These are phyloP conservation scores for Yarrowia phangngaensis DNA, from an alignment of 805 yeast species.

Conservation along the genomic window DNA sequence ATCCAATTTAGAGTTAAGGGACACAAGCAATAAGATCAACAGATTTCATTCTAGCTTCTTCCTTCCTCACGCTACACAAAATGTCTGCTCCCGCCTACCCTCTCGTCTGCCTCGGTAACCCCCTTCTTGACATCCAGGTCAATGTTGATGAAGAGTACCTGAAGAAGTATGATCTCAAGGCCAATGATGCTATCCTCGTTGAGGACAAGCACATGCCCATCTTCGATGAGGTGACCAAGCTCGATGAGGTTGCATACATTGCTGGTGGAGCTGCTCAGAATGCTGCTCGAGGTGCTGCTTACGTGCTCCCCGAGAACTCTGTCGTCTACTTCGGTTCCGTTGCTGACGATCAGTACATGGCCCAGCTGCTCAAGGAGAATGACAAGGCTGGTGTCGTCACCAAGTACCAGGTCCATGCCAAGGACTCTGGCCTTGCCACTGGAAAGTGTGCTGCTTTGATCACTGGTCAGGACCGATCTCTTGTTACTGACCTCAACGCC, in stretches of 20 bases:
- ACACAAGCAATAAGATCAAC: too few relatives aligned
- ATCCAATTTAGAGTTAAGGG: too few relatives aligned
- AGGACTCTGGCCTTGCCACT: conserved; percentile 56
- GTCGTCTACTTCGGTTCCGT: conserved; percentile 96
- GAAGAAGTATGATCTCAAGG: conserved; percentile 76
- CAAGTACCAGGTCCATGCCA: conserved; percentile 67
- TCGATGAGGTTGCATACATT: conserved; percentile 59
- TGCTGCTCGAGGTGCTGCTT: conserved; percentile 98
- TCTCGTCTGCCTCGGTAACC: conserved; percentile 87
- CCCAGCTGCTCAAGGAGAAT: conserved; percentile 77
- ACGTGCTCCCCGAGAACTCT: conserved; percentile 70
- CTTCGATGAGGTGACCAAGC: conserved; percentile 68
- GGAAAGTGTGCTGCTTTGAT: conserved; percentile 98
- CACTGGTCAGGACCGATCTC: conserved; percentile 80
- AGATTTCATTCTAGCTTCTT: background rate
- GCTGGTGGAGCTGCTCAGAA: conserved; percentile 99
- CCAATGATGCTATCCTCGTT: conserved; percentile 86
- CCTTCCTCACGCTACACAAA: conserved; percentile 1
- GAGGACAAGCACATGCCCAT: conserved; percentile 84
- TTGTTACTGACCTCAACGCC: conserved; percentile 95
- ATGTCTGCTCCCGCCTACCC: conserved; percentile 44
- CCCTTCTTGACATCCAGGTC: conserved; percentile 82
- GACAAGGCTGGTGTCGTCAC: conserved; percentile 82
- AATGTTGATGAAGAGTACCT: conserved; percentile 61
- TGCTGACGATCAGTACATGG: conserved; percentile 86